Base-by-base conservation (phyloP, 2,329 filamentous ascomycete genomes). In the Curvularia verruculosa region DNA sequence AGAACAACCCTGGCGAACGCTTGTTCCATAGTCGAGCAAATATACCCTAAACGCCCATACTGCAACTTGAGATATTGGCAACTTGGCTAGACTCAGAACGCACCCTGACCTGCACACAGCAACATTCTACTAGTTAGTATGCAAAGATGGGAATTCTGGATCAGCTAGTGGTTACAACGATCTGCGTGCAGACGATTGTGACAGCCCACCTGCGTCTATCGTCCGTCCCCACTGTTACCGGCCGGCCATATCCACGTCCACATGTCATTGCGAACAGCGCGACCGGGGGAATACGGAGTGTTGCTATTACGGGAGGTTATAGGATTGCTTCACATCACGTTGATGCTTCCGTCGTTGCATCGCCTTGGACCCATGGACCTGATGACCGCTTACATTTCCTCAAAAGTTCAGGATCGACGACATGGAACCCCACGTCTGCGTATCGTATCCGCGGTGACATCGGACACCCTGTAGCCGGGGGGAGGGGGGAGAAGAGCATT, bases 171-270 rank as follows among this genome's bases (percentile, higher is more conserved):
- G 40, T 26, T 45, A 26, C 44, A 13, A 28, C n/a, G 49, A 52
- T 34, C 41, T 39, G 49, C 54, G 21, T 28, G 28, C 26, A 24
- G 49, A 41, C 49, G 28, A 52, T 39, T 36, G 13, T 56, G 53
- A 56, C 54, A 52, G 43, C 54, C 13, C 49, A 28, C 54, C 41
- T 56, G 49, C 49, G 24, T 47, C 49, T 47, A 24, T 45, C 43
- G 36, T 56, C 28, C 28, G 41, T 47, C 49, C 26, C 54, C 49
- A 52, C 49, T n/a, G 34, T 52, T 49, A 52, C 43, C 49, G 49
- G 23, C 28, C 41, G 54, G 43, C 40, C 41, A 52, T 28, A 18
- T 36, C 13, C 36, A 39, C 34, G 40, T 34, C 40, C 28, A 41
- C 13, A 19, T 6, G 31, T 34, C 28, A 18, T 18, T 18, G 49